Evolutionary conservation across 805 yeast genomes (phyloP), one percentile per base, ranked within the genome.

Genomic region (Metschnikowia amazonensis): DNA sequence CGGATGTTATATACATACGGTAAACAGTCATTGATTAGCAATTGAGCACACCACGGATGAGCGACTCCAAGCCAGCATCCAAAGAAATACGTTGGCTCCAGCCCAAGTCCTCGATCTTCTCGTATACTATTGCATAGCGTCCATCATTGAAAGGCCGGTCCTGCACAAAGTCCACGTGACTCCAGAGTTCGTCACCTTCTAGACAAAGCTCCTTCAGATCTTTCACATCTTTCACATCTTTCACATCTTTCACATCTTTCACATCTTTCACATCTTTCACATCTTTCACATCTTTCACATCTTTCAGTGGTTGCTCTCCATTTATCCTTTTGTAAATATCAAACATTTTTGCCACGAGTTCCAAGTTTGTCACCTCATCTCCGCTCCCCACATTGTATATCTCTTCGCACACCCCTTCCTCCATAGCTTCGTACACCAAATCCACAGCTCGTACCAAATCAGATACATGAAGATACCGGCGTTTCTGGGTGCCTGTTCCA

Each of bases 381-480:
- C 30, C 32, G 13, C 49, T 39, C 20, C 50, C 56, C 17, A 55
- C 43, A 40, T 67, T 67, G 40, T 49, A 57, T 5, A 63, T 57
- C 42, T 64, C 67, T 1, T 49, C 30, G 13, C 13, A 28, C 5
- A 7, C 30, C 16, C 30, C 14, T 10, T 16, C 30, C 5, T 28
- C 20, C n/a, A 37, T 31, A 9, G 45, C 23, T 2, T 51, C 45
- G 60, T 61, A 56, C 1, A 69, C 44, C 1, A 62, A 57, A 10
- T 64, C 65, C 4, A 75, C 64, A 2, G 77, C 81, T 2, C 44
- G 42, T 3, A 64, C 52, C 25, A 69, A 65, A 49, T 79, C 83
- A 1, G 48, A 42, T 0, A 73, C 72, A 53, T 74, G 75, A 20
- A 79, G 55, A 53, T 75, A 79, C 31, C 72, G 60, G 40, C 84